Evolutionary conservation across 2,329 filamentous ascomycete species (phyloP), one percentile per base, ranked within the genome.

Genomic region (Ceratocystis colombiana): DNA sequence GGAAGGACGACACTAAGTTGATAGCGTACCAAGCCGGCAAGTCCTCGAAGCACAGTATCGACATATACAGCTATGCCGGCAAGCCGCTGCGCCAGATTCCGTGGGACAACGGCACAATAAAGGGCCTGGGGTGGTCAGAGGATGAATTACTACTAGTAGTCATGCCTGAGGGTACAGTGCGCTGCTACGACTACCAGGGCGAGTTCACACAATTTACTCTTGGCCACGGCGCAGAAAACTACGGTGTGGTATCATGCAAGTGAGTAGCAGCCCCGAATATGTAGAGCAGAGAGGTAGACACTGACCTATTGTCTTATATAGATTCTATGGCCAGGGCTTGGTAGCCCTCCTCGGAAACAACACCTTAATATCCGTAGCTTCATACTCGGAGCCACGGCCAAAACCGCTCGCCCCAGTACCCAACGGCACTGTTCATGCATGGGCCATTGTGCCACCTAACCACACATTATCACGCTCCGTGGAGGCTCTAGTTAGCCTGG

Each of bases 171-270:
- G 94, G 94, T 28, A 93, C 86, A 0, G 93, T 97, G 55, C 83
- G 92, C 68, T 94, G 90, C 75, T 96, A 91, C 74, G 89, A 94
- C 72, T 78, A 99, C n/a, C 89, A 96, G 74, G 90, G 88, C 69
- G 93, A 97, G 73, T 99, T 99, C 73, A 90, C 88, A 17, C 92
- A 96, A 67, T 99, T 97, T 75, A 92, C 89, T 0, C 80, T 99
- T 0, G 94, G 93, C 65, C 88, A 95, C 75, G 89, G 89, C 28
- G 87, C 92, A 28, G 94, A 97, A 71, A 89, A 96, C 70, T 85
- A 88, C 72, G 89, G 93, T 30, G 92, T 99, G 22, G 81, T 86
- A 70, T 87, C 87, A n/a, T 97, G 93, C 77, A 86, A 86, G 76
- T 78, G 73, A 65, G 74, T 61, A 45, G 28, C 6, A 20, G 46